These are phyloP conservation scores for Prunus padus DNA, from an alignment of 306 rosid species.

Conservation along the genomic window DNA sequence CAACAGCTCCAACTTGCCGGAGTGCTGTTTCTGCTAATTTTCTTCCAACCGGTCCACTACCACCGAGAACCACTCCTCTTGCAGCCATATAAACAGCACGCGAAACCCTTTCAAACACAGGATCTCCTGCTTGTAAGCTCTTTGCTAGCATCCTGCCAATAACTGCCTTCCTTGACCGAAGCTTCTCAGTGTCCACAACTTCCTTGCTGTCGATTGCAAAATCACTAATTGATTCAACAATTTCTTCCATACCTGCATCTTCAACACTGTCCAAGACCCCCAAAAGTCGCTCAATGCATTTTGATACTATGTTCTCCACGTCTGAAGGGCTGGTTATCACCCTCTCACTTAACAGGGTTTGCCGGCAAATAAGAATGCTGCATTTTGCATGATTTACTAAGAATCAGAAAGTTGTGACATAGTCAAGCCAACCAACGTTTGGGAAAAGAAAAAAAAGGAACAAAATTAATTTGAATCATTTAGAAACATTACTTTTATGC, in stretches of 20 bases:
- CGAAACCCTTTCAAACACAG: conserved; percentile 77
- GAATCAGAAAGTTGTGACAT: not conserved
- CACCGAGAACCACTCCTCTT: conserved; percentile 76
- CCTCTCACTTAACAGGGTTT: conserved; percentile 68
- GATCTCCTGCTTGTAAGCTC: conserved; percentile 88
- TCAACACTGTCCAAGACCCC: conserved; percentile 50
- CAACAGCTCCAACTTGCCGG: conserved; percentile 68
- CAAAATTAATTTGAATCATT: not conserved
- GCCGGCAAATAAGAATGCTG: conserved; percentile 86
- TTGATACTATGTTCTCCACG: conserved; percentile 45
- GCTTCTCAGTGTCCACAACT: conserved; percentile 33
- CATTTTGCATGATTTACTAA: conserved; percentile 22
- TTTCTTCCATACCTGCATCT: conserved; percentile 65
- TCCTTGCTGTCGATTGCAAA: conserved; percentile 33
- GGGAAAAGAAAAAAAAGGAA: not conserved
- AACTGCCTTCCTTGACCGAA: conserved; percentile 54
- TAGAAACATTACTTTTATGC: not conserved
- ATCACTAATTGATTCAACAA: conserved; percentile 59
- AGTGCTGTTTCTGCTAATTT: conserved; percentile 68
- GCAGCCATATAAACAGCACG: conserved; percentile 58
- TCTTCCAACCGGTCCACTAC: conserved; percentile 63
- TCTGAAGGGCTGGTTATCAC: conserved; percentile 43
- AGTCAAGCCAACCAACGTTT: not conserved
- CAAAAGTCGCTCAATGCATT: conserved; percentile 48
- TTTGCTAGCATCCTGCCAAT: conserved; percentile 65